Evolutionary conservation across 768 basidiomycete genomes (phyloP).

Genomic region (Panaeolus cyanescens): DNA sequence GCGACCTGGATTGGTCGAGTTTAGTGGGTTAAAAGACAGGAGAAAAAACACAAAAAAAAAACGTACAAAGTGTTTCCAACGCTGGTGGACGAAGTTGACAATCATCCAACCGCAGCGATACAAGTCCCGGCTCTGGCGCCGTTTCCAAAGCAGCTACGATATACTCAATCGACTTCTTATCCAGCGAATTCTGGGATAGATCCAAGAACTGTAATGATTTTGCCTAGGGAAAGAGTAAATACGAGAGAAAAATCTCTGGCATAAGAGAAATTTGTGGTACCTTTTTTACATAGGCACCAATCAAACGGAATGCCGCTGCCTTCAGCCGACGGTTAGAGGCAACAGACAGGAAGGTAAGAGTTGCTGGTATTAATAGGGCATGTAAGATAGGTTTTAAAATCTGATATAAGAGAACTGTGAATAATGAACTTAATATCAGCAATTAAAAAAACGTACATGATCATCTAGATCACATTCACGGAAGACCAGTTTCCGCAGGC

Average conservation of each 20-base stretch:
- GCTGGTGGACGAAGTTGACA: conserved; percentile 74
- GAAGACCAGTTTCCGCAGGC: conserved; percentile 80
- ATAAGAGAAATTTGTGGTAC: conserved; percentile 32
- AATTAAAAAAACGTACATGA: conserved; percentile 46
- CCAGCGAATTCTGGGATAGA: conserved; percentile 81
- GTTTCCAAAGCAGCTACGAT: conserved; percentile 68
- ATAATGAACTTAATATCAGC: background rate
- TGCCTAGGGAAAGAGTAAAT: conserved; percentile 46
- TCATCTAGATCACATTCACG: conserved; percentile 89
- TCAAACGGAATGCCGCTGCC: conserved; percentile 69
- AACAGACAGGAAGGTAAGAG: conserved; percentile 80
- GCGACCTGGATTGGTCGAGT: conserved; percentile 55
- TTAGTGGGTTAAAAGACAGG: conserved; percentile 4
- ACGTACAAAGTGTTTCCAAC: conserved; percentile 80
- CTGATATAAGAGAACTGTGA: conserved; percentile 35
- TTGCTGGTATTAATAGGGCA: conserved; percentile 80
- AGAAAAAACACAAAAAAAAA: background rate
- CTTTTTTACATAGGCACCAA: conserved; percentile 81
- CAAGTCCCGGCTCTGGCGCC: conserved; percentile 57
- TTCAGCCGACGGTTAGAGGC: conserved; percentile 87
- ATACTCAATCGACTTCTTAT: conserved; percentile 84
- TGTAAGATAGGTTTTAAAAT: conserved; percentile 89
- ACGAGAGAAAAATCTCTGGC: background rate
- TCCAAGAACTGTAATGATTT: conserved; percentile 84
- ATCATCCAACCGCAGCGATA: conserved; percentile 87